Conservation (phyloP, 2,329 filamentous ascomycete genomes). For the Xylariales sp. region DNA sequence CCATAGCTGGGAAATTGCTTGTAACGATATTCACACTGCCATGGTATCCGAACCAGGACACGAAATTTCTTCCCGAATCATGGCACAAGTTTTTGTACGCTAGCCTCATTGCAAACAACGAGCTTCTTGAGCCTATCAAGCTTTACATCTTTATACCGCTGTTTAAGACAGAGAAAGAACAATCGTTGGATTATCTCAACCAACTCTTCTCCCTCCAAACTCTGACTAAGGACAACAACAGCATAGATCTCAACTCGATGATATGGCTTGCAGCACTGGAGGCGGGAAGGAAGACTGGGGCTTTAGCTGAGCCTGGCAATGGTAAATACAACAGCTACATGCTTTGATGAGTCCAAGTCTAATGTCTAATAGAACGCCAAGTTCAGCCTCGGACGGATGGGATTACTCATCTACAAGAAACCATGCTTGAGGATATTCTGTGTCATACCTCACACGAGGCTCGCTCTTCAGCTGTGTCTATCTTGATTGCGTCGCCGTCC, state of each 20-base stretch:
- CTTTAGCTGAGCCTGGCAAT: slow-evolving; percentile 63
- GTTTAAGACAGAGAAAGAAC: slow-evolving; percentile 52
- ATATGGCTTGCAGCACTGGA: slow-evolving; percentile 65
- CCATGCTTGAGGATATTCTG: slow-evolving; percentile 48
- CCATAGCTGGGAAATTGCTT: slow-evolving; percentile 56
- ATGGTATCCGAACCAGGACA: slow-evolving; percentile 26
- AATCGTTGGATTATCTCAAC: slow-evolving; percentile 54
- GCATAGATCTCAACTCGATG: slow-evolving; percentile 49
- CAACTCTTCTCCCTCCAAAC: slow-evolving; percentile 48
- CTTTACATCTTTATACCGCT: slow-evolving; percentile 60
- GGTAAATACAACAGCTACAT: slow-evolving; percentile 1
- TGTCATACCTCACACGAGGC: slow-evolving; percentile 57
- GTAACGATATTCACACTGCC: slow-evolving; percentile 51
- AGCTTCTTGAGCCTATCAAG: slow-evolving; percentile 58
- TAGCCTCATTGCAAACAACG: slow-evolving; percentile 42
- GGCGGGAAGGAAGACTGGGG: slow-evolving; percentile 63
- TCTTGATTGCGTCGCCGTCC: slow-evolving; percentile 71
- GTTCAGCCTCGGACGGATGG: slow-evolving; percentile 19
- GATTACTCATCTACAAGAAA: slow-evolving; percentile 31
- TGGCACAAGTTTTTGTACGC: slow-evolving; percentile 56
- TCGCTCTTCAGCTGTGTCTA: slow-evolving; percentile 73
- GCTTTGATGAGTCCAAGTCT: slow-evolving; percentile 12
- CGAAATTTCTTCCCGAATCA: slow-evolving; percentile 32
- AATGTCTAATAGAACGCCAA: slow-evolving; percentile 14
- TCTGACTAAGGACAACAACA: slow-evolving; percentile 38